phyloP scores from a whole-genome alignment of 2,329 filamentous ascomycete genomes.

The Trichoderma sp. region DNA sequence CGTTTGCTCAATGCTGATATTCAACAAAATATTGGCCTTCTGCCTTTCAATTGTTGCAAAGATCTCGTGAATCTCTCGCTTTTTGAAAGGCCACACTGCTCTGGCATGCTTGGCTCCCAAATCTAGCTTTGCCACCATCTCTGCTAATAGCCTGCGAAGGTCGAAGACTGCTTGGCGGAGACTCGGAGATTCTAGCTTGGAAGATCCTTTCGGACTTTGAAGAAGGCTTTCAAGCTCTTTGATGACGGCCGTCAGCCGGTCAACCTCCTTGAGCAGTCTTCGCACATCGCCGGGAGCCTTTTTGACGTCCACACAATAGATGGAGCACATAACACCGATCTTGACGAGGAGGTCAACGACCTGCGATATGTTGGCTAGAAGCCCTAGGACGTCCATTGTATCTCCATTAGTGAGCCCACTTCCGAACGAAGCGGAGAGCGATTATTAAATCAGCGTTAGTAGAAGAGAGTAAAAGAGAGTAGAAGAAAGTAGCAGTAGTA shows the following conservation, averaged over 20 bases:
- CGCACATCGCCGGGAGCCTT: constrained; percentile 19
- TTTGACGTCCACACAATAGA: constrained; percentile 20
- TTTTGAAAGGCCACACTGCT: constrained; percentile 20
- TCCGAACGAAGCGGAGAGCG: too few species aligned
- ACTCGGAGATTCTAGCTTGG: constrained; percentile 6
- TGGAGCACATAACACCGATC: constrained; percentile 19
- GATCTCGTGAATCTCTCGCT: constrained; percentile 3
- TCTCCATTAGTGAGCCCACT: not conserved
- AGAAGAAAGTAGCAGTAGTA: not conserved
- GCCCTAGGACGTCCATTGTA: constrained; percentile 20
- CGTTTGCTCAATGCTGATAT: constrained; percentile 19
- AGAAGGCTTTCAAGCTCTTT: constrained; percentile 18
- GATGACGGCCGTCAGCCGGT: constrained; percentile 12
- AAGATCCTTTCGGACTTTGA: constrained; percentile 1
- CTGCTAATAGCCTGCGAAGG: not conserved
- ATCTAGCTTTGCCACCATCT: constrained; percentile 15
- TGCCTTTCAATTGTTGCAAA: constrained; percentile 7
- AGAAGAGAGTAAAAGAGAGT: not conserved
- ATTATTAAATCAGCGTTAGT: too few species aligned
- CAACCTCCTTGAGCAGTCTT: constrained; percentile 14
- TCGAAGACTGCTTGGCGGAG: constrained; percentile 10
- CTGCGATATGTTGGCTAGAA: constrained; percentile 16
- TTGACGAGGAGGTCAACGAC: constrained; percentile 22
- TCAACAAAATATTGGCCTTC: not conserved
- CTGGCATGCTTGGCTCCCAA: constrained; percentile 10